Evolutionary conservation across 306 rosid genomes (phyloP).

Genomic region (Castanea mollissima): DNA sequence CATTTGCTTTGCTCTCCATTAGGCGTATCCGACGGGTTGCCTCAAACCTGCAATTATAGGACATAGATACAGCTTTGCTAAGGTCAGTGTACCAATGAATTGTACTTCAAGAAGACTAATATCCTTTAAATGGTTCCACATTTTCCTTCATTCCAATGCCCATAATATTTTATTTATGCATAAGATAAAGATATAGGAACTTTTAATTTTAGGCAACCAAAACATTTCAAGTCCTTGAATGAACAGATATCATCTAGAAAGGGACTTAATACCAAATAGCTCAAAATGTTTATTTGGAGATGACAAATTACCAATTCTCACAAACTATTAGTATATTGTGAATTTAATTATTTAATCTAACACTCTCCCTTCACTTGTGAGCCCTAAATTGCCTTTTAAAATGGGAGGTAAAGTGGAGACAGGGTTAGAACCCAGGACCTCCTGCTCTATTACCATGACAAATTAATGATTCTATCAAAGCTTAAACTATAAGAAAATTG

Average conservation of each 20-base stretch:
- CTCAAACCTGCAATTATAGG: conserved; percentile 61
- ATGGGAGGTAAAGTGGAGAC: too few species aligned
- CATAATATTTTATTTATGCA: not conserved
- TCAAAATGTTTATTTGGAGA: not conserved
- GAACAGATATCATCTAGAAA: not conserved
- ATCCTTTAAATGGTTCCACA: not conserved
- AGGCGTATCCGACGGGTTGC: conserved; percentile 69
- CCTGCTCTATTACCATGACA: too few species aligned
- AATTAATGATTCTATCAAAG: too few species aligned
- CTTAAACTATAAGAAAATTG: too few species aligned
- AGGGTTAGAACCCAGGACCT: too few species aligned
- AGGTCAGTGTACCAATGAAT: not conserved
- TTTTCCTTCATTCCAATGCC: not conserved
- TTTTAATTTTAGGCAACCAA: not conserved
- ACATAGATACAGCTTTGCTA: not conserved
- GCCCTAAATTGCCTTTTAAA: too few species aligned
- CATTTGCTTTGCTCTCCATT: conserved; percentile 69
- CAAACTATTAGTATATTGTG: too few species aligned
- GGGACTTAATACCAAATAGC: not conserved
- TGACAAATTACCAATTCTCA: too few species aligned
- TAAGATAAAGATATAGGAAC: not conserved
- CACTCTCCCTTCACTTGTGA: too few species aligned
- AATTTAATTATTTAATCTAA: too few species aligned
- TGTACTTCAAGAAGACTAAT: not conserved
- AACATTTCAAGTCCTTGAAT: not conserved